Evolutionary conservation across 208 protist genomes (phyloP), one percentile per base, ranked within the genome.

Genomic region (Crithidia acanthocephali): DNA sequence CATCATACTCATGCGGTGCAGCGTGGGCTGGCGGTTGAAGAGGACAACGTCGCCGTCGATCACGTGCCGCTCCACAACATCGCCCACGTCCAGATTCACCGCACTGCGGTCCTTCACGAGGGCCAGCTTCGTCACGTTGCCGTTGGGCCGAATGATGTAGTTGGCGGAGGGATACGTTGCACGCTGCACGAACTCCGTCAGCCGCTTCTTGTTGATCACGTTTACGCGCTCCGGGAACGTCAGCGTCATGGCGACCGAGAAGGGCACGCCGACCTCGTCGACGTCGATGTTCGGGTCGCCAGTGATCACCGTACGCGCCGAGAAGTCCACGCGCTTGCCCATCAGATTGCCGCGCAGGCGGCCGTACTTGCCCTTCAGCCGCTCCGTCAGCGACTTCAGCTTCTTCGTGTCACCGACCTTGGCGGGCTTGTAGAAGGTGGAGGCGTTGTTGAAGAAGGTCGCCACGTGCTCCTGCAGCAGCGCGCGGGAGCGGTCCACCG

Each of bases 1-100:
- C 99, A 99, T 99, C 95, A 99, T 99, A 87, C 93, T 99, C 99
- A 99, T 99, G 65, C 99, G 99, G 86, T 99, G 99, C 30, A 99
- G 92, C 18, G 99, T 99, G 8, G 99, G 99, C 90, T 99, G 99
- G 25, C 99, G 93, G 82, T 99, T 99, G 87, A 99, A 99, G 44
- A 99, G 87, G 13, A 99, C 96, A 11, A 98, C 90, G 85, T 99
- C 99, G 51, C 98, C 98, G 77, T 99, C 98, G 30, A 97, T 86
- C 25, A 99, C 80, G 83, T 99, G 98, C 18, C 99, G 81, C 83
- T 99, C 98, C 9, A 99, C 98, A 22, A 95, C 84, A 70, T 97
- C 92, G 53, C 97, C 97, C 68, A 94, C 89, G 44, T 92, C 88
- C 1, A 99, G 80, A 55, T 85, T 85, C 25, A 98, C 75, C 65